Evolutionary conservation across 768 basidiomycete genomes (phyloP), one percentile per base, ranked within the genome.

Genomic region (Mycena vitilis): DNA sequence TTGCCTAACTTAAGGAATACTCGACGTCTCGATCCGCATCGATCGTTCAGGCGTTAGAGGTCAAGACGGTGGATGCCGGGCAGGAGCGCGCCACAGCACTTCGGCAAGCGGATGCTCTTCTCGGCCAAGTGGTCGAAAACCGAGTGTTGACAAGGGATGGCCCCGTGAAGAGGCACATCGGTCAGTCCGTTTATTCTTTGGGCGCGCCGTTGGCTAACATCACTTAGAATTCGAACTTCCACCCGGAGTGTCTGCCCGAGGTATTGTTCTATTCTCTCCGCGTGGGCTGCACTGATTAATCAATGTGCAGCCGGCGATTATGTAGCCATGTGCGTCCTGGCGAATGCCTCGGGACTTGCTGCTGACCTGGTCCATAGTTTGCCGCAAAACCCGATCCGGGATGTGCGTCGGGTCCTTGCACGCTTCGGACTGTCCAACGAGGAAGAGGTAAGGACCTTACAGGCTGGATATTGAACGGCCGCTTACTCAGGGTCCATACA

Each of bases 131-230:
- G 16, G 68, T 81, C 7, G 79, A 81, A 63, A 85, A 83, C 72
- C 72, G 76, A 3, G 38, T 83, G 10, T 73, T 85, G 20, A 85
- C 84, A 2, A 75, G 78, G 51, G 79, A 79, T 11, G 80, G 76
- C 15, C 78, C 80, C 0, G 79, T 75, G 37, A 85, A 85, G 72
- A 75, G 83, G 53, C 84, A 85, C 62, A 78, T 85, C 30, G 83
- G 83, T 83, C 51, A 2, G 76, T 65, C 15, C 2, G 22, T n/a
- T 36, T 44, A 30, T 2, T 10, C 40, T 30, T 30, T 2, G 30
- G 30, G 30, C 30, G 30, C 30, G 30, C 30, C 30, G 30, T 30
- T 30, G 30, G 30, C 30, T 30, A 30, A 30, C 30, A 30, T 9
- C 6, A 1, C 23, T 45, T 6, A 83, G 83, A 82, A 53, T 79